Conservation (phyloP, 805 yeast genomes). For the Hanseniaspora taiwanica region DNA sequence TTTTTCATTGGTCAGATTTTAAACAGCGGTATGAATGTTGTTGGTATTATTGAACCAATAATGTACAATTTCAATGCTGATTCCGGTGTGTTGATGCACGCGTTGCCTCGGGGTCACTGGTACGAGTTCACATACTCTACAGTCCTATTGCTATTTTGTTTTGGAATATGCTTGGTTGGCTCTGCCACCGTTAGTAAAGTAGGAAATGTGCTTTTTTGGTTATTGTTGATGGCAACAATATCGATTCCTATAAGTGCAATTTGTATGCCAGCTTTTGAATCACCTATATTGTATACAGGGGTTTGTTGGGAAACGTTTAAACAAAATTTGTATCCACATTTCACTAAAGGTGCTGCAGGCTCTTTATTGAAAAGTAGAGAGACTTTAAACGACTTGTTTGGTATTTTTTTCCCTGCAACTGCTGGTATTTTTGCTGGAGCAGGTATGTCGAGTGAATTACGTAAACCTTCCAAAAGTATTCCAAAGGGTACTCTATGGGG, state of each 20-base stretch:
- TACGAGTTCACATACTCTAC: slow-evolving; percentile 66
- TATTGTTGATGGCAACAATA: slow-evolving; percentile 56
- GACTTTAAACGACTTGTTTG: slow-evolving; percentile 76
- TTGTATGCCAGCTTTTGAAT: slow-evolving; percentile 44
- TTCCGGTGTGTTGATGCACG: slow-evolving; percentile 39
- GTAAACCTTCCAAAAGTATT: slow-evolving; percentile 74
- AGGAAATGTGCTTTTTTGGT: slow-evolving; percentile 57
- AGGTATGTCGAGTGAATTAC: slow-evolving; percentile 90
- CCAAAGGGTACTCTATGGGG: slow-evolving; percentile 94
- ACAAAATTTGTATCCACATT: slow-evolving; percentile 62
- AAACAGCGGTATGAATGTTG: slow-evolving; percentile 85
- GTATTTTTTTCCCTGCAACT: slow-evolving; percentile 94
- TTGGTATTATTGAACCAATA: slow-evolving; percentile 88
- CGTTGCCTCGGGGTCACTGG: slow-evolving; percentile 60
- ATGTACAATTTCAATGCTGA: slow-evolving; percentile 58
- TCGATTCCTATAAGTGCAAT: slow-evolving; percentile 74
- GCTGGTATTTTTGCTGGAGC: slow-evolving; percentile 99
- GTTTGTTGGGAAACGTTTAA: slow-evolving; percentile 51
- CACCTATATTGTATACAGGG: slow-evolving; percentile 51
- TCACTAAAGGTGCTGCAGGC: slow-evolving; percentile 89
- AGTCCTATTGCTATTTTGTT: slow-evolving; percentile 51
- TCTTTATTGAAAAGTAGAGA: slow-evolving; percentile 51
- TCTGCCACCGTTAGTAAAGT: slow-evolving; percentile 71
- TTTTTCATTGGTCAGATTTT: slow-evolving; percentile 90
- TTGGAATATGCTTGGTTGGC: slow-evolving; percentile 68